Evolutionary conservation across 768 basidiomycete species (phyloP), one percentile per base, ranked within the genome.

Genomic region (Rhodotorula babjevae): DNA sequence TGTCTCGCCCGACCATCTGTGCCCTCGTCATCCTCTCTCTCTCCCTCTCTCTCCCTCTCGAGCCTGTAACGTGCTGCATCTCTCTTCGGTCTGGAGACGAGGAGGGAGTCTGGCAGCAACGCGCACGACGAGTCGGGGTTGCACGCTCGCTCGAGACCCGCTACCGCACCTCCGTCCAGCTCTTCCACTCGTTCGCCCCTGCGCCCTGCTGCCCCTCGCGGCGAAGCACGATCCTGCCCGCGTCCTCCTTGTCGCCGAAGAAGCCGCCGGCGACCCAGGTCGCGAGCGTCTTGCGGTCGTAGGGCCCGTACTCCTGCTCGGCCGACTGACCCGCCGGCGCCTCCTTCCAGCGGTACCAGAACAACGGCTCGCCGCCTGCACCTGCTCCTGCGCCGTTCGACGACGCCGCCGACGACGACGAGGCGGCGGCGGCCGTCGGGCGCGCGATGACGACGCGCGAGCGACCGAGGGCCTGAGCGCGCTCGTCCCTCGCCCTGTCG

Each of bases 211-310:
- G 36, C 36, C 36, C 58, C 25, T 86, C 83, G 67, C 80, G 82
- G 53, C 90, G 85, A 46, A 94, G 84, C 69, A 87, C 85, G 46
- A 95, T 87, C 78, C 91, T 90, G 78, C 90, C 91, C 23, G 91
- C 93, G 0, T 81, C 78, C 50, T 52, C 50, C 50, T 52, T 52
- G 3, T 83, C 72, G 18, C 93, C 93, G 80, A 95, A 95, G 79
- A 92, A 95, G 8, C 86, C 83, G 2, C 91, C 91, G 64, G 86
- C 86, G 79, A 85, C 86, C 93, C 93, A 95, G 7, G 85, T 84
- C 63, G 85, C 84, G 85, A 95, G 87, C 72, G 93, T 90, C 12
- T 88, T 87, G 80, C 90, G 89, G 42, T 83, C 82, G 78, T 90
- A 95, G 15, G 92, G 92, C 4, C 93, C 93, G 78, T 90, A 92